Base-by-base conservation (phyloP, 2,329 filamentous ascomycete genomes). In the Myrmaecium sp. region DNA sequence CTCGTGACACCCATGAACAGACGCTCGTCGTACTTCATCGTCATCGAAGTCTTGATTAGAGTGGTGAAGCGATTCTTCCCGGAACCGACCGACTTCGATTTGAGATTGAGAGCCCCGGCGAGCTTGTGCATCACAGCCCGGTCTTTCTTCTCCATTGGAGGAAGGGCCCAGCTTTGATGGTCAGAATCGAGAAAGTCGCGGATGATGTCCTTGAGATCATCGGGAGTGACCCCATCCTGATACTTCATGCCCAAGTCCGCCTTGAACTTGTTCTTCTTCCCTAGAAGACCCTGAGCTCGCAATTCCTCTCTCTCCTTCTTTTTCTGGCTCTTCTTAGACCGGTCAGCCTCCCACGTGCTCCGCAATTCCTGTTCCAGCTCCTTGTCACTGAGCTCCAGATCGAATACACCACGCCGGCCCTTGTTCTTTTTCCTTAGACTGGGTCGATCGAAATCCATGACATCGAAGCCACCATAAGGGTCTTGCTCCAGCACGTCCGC, bases 81-180 rank as follows among this genome's bases (percentile, higher is more conserved):
- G 26, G 66, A 66, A 2, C 86, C 86, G 12, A 69, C 66, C 0
- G 84, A 94, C 43, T 84, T 81, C 3, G 84, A 93, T 36, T 76
- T 86, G 32, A 95, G 57, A 10, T 71, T 73, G 45, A 94, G 69
- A 19, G 65, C 64, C 40, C 68, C 68, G 8, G 81, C 82, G 20
- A 93, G 52, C 32, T 81, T 69, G 47, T 98, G 89, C 11, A 95
- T 63, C 5, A 72, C 57, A 46, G 81, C 84, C 26, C 89, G 74
- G 20, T 74, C 66, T 23, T 65, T 54, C 33, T 82, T 80, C 30
- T 80, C 72, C 73, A 95, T 91, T 0, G 86, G 81, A 3, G 86
- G 81, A 14, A 95, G 59, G 4, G 70, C 58, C 5, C 89, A 60
- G 23, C 78, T 73, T 38, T 72, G 60, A 27, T 66, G 64, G 2